A percentile compares a stretch with the other conserved stretches of the same genome.
phyloP scores from a whole-genome alignment of 495 filamentous ascomycete genomes.

The Daldinia decipiens region DNA sequence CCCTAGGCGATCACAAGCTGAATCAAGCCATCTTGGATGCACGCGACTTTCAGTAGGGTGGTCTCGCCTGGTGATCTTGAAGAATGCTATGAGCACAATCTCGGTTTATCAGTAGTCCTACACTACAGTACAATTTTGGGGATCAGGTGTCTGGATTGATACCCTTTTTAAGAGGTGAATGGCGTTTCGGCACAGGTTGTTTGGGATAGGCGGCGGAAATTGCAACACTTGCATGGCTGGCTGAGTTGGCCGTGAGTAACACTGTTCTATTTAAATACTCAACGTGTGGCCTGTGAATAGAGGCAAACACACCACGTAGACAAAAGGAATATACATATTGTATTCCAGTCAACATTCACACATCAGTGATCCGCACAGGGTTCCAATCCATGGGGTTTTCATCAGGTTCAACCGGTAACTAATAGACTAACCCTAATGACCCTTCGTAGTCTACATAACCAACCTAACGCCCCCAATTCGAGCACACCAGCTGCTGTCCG shows the following conservation, averaged over 20 bases:
- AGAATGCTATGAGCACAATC: not conserved
- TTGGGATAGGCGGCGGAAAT: not conserved
- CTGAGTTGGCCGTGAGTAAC: not conserved
- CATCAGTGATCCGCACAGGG: slow-evolving; percentile 16
- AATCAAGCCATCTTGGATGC: slow-evolving; percentile 63
- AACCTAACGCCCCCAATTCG: not conserved
- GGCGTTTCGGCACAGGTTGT: slow-evolving; percentile 2
- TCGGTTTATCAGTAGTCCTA: not conserved
- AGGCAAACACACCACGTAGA: slow-evolving; percentile 1
- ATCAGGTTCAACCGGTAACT: not conserved
- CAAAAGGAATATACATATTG: slow-evolving; percentile 18
- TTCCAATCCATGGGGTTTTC: slow-evolving; percentile 4
- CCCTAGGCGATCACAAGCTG: slow-evolving; percentile 61
- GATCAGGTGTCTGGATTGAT: slow-evolving; percentile 30
- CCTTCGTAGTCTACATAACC: not conserved
- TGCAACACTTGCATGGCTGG: not conserved
- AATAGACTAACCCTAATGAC: not conserved
- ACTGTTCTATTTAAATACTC: not conserved
- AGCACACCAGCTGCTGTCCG: not conserved
- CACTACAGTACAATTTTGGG: not conserved
- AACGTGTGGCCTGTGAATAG: not conserved
- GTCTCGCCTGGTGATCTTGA: not conserved
- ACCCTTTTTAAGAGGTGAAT: slow-evolving; percentile 14
- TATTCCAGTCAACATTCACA: slow-evolving; percentile 22
- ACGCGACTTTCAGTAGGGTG: slow-evolving; percentile 33